Evolutionary conservation across 1,284 basidiomycete genomes (phyloP), one percentile per base, ranked within the genome.

Genomic region (Ceratobasidium sp.): DNA sequence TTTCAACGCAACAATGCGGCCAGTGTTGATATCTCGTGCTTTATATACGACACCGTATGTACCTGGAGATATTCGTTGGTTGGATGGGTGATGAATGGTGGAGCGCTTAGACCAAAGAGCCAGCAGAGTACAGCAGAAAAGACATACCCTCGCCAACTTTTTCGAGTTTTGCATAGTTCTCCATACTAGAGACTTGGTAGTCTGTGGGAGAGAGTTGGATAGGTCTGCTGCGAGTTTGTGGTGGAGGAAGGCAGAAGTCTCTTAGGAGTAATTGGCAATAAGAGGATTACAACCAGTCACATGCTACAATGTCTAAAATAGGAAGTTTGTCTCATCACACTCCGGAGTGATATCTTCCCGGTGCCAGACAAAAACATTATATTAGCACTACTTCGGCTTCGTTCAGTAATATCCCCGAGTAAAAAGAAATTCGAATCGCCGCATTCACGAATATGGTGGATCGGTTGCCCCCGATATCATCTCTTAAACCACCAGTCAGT

Each of bases 21-120:
- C 91, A 71, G 91, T 91, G 81, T 86, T 88, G 84, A 91, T 85
- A 85, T 96, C 91, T 83, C 91, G 91, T 80, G 92, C 95, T 85
- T 96, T 96, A 90, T 99, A 99, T 23, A 99, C 97, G 76, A 99
- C 97, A 80, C 98, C 98, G 82, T 99, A 99, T 64, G 98, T 99
- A 82, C 97, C 97, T 99, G 81, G 23, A 38, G 20, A 26, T n/a
- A 33, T 46, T 26, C n/a, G 59, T n/a, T 4, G 17, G 26, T 66
- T 66, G n/a, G 44, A 50, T 23, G 23, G 44, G 28, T 28, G 42
- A 50, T 10, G 23, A 44, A 44, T 54, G 42, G 28, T n/a, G 56
- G 20, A 77, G 78, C 57, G 69, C 69, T 33, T 17, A 54, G 50
- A 70, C 52, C 33, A 70, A 69, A 28, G 69, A 26, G 26, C 48